Evolutionary conservation across 2,329 filamentous ascomycete genomes (phyloP), one percentile per base, ranked within the genome.

Genomic region (Geosmithia putterillii): DNA sequence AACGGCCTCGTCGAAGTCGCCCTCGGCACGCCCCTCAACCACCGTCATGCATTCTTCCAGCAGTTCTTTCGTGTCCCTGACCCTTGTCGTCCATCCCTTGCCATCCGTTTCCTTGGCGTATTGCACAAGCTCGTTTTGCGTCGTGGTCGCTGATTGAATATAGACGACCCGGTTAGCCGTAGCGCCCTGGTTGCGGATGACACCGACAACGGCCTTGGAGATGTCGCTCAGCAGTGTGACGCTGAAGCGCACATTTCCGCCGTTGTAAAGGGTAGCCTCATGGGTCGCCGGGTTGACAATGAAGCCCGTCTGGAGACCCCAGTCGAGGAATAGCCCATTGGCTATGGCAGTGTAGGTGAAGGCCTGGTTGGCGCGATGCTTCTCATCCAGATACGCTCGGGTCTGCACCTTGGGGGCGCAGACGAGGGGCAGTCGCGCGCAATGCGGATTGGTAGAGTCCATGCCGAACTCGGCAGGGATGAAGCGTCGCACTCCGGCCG

Each of bases 401-500:
- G 64, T 47, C 10, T 59, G 53, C 22, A 68, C 39, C 54, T 83
- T 83, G 46, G 56, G 56, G 2, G 54, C 56, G 28, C 10, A 32
- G 45, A 75, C 78, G 1, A 76, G 52, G 1, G 75, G 69, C 1
- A 81, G 64, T 2, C 57, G 41, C 44, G 61, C 48, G 41, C 57
- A 49, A 42, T 65, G 53, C 8, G 57, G 56, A n/a, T 56, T 45
- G 15, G 40, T 32, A 7, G 58, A 42, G 59, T 67, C 56, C 36
- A 53, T 50, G 34, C 64, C 65, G 41, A 70, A 83, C 46, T 82
- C 77, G 2, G 73, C 72, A 2, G 78, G 76, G 22, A 83, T 57
- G 60, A 81, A 77, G 12, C 75, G 69, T 52, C 75, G 66, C 0
- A 83, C 74, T 4, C 77, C 75, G 4, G 76, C 75, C 3, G 67